These are phyloP conservation scores for Oxytropis ochrocephala DNA, from an alignment of 306 rosid species.

Conservation along the genomic window DNA sequence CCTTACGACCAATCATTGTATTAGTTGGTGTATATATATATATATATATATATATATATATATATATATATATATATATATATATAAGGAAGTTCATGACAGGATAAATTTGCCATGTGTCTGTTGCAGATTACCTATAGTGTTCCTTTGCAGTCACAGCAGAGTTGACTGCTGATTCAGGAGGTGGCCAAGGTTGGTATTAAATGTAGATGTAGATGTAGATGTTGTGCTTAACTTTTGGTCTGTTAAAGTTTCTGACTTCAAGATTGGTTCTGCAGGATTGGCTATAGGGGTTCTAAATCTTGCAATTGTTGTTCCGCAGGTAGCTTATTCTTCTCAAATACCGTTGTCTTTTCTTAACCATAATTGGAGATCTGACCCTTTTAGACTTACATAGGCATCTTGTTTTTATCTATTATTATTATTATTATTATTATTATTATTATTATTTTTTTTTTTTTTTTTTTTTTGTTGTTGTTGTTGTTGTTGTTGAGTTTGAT, in stretches of 20 bases:
- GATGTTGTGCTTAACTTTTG: background rate
- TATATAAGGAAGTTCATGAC: constrained; percentile 2
- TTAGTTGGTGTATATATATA: background rate
- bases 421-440: no score
- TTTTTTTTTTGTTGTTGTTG: no score
- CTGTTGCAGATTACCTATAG: constrained; percentile 87
- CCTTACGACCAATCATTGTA: background rate
- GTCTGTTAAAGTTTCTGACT: constrained; percentile 17
- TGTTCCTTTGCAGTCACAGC: constrained; percentile 90
- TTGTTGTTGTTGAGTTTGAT: background rate
- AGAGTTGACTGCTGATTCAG: constrained; percentile 87
- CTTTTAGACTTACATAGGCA: background rate
- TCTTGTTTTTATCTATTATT: background rate
- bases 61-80: constrained; percentile 6
- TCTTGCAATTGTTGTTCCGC: constrained; percentile 95
- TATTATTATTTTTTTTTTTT: no score
- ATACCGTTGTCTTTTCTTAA: background rate
- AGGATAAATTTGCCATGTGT: constrained; percentile 20
- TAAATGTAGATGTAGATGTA: background rate
- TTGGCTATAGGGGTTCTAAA: constrained; percentile 96
- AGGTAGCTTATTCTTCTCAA: constrained; percentile 44
- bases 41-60: background rate
- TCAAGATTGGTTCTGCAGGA: constrained; percentile 46
- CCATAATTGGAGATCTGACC: background rate
- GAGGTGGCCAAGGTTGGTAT: constrained; percentile 90